These are phyloP conservation scores for Pseudoperonospora humuli DNA, from an alignment of 352 stramenopile species.

Conservation along the genomic window DNA sequence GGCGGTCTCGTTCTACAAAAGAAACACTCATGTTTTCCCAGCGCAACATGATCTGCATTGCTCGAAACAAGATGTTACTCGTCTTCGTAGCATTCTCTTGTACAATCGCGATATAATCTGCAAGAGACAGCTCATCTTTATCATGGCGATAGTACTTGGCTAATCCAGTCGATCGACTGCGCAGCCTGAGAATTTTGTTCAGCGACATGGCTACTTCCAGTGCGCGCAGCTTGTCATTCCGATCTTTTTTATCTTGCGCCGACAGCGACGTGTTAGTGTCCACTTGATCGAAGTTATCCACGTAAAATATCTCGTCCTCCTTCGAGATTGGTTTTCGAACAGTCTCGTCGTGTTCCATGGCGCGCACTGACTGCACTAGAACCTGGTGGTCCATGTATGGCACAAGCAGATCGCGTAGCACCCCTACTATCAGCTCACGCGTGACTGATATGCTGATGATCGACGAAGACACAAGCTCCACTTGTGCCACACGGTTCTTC, in stretches of 20 bases:
- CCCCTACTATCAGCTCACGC: slow-evolving; percentile 34
- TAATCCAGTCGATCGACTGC: slow-evolving; percentile 29
- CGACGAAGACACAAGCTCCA: slow-evolving; percentile 32
- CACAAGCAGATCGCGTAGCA: slow-evolving; percentile 48
- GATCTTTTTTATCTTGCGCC: slow-evolving; percentile 32
- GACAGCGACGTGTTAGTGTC: slow-evolving; percentile 38
- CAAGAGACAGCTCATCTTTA: slow-evolving; percentile 35
- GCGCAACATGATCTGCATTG: slow-evolving; percentile 41
- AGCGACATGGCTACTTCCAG: slow-evolving; percentile 40
- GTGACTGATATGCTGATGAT: slow-evolving; percentile 37
- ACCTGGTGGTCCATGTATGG: slow-evolving; percentile 48
- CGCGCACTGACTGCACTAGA: slow-evolving; percentile 41
- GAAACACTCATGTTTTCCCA: slow-evolving; percentile 48
- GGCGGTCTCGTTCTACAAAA: slow-evolving; percentile 33
- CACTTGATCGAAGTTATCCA: slow-evolving; percentile 38
- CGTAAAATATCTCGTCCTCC: slow-evolving; percentile 50
- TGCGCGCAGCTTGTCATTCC: slow-evolving; percentile 27
- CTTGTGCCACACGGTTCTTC: slow-evolving; percentile 27
- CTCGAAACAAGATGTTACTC: slow-evolving; percentile 47
- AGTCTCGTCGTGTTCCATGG: slow-evolving; percentile 35
- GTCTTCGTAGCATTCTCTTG: slow-evolving; percentile 33
- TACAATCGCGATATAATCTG: slow-evolving; percentile 30
- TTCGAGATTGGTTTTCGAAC: slow-evolving; percentile 26
- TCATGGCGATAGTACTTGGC: slow-evolving; percentile 33
- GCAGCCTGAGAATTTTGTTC: slow-evolving; percentile 41